Evolutionary conservation across 345 rosid genomes (phyloP), one percentile per base, ranked within the genome.

Genomic region (Populus alba): DNA sequence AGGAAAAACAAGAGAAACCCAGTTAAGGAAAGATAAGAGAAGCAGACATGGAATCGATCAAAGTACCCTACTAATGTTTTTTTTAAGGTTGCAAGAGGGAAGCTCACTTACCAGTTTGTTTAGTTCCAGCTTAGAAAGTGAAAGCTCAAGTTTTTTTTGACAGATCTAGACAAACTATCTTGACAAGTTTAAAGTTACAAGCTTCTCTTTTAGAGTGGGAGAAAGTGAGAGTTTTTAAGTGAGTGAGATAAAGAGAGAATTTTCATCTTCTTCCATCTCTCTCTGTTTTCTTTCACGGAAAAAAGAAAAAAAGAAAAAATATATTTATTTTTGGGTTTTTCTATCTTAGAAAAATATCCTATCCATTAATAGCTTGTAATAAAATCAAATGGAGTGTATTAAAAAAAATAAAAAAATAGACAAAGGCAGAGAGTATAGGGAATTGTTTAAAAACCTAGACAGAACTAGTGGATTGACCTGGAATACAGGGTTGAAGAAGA

Each of bases 101-200:
- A 85, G 82, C 6, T 59, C 25, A 74, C 89, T 89, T 88, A 89
- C 92, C 92, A 70, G 81, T 55, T 80, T 67, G 31, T 53, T 33
- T 75, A 67, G 73, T 75, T 77, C 47, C 70, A 78, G 78, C 70
- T 59, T 35, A 33, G 76, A 67, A 71, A 79, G 77, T 68, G 23
- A 47, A 18, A 77, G 20, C 17, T 10, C 2, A 29, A 7, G 11
- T 35, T 49, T 55, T 59, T 33, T 23, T 62, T 66, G 51, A 62
- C 81, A 88, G 90, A 88, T 88, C 93, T 90, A 86, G 17, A 59
- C 39, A 51, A 53, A 47, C 20, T 75, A 59, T 35, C 75, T 53
- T 23, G 38, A 41, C 10, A 66, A 31, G 68, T 77, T 71, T 68
- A 77, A 79, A 79, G 71, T 5, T 68, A 18, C 43, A 37, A 16